Conservation (phyloP, 495 filamentous ascomycete species). For the Neurospora cerealis region DNA sequence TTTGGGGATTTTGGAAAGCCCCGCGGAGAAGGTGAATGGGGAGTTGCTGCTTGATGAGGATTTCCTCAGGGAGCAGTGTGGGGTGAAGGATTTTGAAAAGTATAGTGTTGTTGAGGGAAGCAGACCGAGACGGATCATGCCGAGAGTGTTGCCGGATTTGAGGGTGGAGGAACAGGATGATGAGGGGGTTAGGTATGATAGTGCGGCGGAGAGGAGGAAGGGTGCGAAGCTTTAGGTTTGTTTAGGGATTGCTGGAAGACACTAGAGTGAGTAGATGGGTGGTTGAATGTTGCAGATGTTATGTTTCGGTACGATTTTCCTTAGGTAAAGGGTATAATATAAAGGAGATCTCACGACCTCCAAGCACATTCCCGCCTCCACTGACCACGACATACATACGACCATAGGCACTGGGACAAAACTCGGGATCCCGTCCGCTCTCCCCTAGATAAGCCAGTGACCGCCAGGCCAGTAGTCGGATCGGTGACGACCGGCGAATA, state of each 20-base stretch:
- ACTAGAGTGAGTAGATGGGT: background rate
- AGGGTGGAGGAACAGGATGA: constrained; percentile 73
- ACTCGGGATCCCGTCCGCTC: constrained; percentile 43
- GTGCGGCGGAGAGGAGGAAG: constrained; percentile 26
- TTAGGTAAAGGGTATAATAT: no score
- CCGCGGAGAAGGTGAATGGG: constrained; percentile 55
- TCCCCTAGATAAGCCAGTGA: constrained; percentile 30
- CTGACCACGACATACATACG: background rate
- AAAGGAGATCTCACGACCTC: background rate
- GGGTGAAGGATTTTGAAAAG: constrained; percentile 61
- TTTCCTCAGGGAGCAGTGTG: constrained; percentile 56
- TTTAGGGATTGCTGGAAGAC: background rate
- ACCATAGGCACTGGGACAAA: constrained; percentile 9
- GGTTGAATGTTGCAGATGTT: no score
- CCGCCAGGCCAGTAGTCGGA: background rate
- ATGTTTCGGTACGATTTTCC: no score
- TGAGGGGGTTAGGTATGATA: constrained; percentile 66
- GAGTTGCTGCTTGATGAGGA: constrained; percentile 71
- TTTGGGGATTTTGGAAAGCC: constrained; percentile 58
- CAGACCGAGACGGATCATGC: constrained; percentile 69
- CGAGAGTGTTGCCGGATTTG: constrained; percentile 55
- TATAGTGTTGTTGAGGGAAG: constrained; percentile 61
- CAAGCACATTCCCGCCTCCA: background rate
- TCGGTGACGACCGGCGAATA: background rate
- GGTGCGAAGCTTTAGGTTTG: constrained; percentile 18